Evolutionary conservation across 164 flowering plant species (phyloP), one percentile per base, ranked within the genome.

Genomic region (Stephania japonica): DNA sequence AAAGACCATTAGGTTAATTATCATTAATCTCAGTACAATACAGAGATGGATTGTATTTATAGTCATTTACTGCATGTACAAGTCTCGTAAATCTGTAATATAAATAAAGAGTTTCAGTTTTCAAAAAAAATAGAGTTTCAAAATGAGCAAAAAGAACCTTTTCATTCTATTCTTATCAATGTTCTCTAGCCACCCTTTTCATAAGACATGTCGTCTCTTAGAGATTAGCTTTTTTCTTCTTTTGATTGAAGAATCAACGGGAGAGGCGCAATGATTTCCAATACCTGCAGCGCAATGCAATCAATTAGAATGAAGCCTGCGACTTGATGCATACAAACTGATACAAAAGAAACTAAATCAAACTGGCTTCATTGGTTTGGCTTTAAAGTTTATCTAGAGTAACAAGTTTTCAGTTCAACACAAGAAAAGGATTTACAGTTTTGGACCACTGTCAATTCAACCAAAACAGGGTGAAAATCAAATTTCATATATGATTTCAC

Each of bases 241-340:
- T 62, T 65, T 4, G 85, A 79, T 76, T 77, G 79, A 32, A 89
- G 88, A 38, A 80, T 42, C 12, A 80, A 43, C 8, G 92, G 90
- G 59, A 87, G 83, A 11, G 89, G 87, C 26, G 92, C 92, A 8
- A 70, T 79, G 65, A 89, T 77, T 69, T 82, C 76, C 44, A 88
- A 70, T 13, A 78, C 84, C 92, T 88, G 83, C 75, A 75, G 25
- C 6, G 9, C 64, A 59, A 59, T 3, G 62, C 41, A 70, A 21
- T 6, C 65, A 32, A 63, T 27, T 64, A 9, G 8, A 14, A 27
- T 59, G 38, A 13, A 67, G 50, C 44, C 13, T 21, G 24, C 8
- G 42, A 16, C 13, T 43, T 61, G 74, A 32, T 32, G 72, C 43
- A 7, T 7, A 59, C 25, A 63, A 43, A 32, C 2, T 32, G 38